A percentile compares a stretch with the other conserved stretches of the same genome.
Evolutionary conservation across 768 basidiomycete species (phyloP).

Genomic region (Mycena latifolia): DNA sequence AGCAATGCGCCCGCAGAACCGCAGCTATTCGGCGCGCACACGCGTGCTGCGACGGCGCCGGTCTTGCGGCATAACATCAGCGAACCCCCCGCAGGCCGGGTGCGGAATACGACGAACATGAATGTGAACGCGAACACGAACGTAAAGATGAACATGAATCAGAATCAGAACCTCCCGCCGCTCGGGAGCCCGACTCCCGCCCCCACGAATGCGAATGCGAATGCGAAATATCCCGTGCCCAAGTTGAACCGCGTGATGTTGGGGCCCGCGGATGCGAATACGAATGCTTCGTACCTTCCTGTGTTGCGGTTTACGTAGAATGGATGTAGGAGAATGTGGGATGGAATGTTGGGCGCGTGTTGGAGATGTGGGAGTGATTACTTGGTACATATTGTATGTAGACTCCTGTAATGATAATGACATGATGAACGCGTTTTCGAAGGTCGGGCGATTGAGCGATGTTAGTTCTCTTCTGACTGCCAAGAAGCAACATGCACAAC

Average conservation of each 20-base stretch:
- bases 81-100: too few species aligned
- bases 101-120: background rate
- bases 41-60: slow-evolving; percentile 15
- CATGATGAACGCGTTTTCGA: too few species aligned
- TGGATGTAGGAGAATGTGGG: too few species aligned
- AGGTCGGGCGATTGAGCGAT: too few species aligned
- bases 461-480: too few species aligned
- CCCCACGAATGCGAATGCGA: background rate
- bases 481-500: too few species aligned
- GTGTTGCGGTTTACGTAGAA: slow-evolving; percentile 9
- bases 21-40: background rate
- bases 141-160: too few species aligned
- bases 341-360: too few species aligned
- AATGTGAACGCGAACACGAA: background rate
- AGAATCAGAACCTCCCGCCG: background rate
- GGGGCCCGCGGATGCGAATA: background rate
- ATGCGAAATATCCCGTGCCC: background rate
- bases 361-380: too few species aligned
- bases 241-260: slow-evolving; percentile 1
- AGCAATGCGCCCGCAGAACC: background rate
- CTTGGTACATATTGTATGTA: too few species aligned
- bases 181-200: background rate
- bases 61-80: background rate
- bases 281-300: slow-evolving; percentile 9
- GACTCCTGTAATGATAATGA: too few species aligned